phyloP scores from a whole-genome alignment of 2,329 filamentous ascomycete genomes.

The Penicillium sp. region DNA sequence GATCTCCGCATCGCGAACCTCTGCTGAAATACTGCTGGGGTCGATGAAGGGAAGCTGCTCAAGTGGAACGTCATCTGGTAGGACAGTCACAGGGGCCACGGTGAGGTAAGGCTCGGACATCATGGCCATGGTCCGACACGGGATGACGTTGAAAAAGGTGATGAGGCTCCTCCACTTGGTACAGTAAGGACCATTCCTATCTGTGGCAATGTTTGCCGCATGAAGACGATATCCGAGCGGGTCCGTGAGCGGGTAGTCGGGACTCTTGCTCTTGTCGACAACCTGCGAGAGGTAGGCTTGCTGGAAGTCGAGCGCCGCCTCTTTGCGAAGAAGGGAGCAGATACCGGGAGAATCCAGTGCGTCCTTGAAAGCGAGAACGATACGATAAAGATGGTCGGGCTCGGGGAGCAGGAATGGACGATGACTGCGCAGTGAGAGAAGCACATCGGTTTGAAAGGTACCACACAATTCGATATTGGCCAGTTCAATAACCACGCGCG shows the following conservation, averaged over 20 bases:
- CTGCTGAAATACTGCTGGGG: conserved; percentile 14
- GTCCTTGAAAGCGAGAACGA: conserved; percentile 37
- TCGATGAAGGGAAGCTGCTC: conserved; percentile 30
- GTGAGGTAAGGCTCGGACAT: conserved; percentile 42
- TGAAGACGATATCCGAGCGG: conserved; percentile 32
- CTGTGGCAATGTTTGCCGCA: conserved; percentile 24
- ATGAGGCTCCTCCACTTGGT: conserved; percentile 34
- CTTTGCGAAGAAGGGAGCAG: conserved; percentile 28
- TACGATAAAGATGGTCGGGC: conserved; percentile 35
- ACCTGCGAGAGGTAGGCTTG: conserved; percentile 29
- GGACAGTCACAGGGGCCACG: conserved; percentile 19
- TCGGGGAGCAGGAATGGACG: conserved; percentile 32
- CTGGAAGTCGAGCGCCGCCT: conserved; percentile 33
- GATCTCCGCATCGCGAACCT: conserved; percentile 27
- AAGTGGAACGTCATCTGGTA: conserved; percentile 15
- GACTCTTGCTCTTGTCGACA: conserved; percentile 16
- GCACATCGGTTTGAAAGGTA: conserved; percentile 27
- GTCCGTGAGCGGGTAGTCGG: conserved; percentile 25
- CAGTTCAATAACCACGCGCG: conserved; percentile 41
- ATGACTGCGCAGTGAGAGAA: conserved; percentile 19
- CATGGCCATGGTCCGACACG: conserved; percentile 29
- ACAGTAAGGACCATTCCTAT: conserved; percentile 26
- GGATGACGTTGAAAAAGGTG: conserved; percentile 32
- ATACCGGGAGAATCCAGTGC: conserved; percentile 31
- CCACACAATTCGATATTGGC: conserved; percentile 38